Evolutionary conservation across 805 yeast species (phyloP).

Genomic region (Yarrowia sp.): DNA sequence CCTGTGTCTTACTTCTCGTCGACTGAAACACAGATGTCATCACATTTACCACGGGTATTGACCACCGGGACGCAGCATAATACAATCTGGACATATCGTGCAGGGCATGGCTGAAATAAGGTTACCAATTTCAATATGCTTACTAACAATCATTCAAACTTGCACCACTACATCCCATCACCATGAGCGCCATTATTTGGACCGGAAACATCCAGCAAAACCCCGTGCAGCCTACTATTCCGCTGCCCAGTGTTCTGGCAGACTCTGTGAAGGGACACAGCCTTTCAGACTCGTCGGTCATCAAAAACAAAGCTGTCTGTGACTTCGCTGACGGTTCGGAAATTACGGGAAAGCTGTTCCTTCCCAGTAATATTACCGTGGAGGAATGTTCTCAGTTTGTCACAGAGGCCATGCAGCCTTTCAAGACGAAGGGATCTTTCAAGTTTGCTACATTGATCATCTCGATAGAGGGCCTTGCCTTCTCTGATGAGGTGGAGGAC

Average conservation of each 20-base stretch:
- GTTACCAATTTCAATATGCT: constrained; percentile 11
- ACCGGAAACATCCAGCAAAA: constrained; percentile 38
- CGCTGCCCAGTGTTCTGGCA: constrained; percentile 27
- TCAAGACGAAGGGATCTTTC: constrained; percentile 36
- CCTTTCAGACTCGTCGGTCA: constrained; percentile 18
- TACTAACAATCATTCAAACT: constrained; percentile 20
- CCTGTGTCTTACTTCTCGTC: too few relatives aligned
- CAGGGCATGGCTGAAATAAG: not conserved
- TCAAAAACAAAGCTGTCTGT: constrained; percentile 24
- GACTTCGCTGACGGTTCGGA: constrained; percentile 36
- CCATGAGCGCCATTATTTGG: constrained; percentile 38
- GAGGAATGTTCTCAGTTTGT: constrained; percentile 27
- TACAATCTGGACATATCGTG: too few relatives aligned
- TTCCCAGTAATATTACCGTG: constrained; percentile 40
- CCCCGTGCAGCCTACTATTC: constrained; percentile 34
- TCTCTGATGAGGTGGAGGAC: constrained; percentile 46
- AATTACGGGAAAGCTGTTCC: constrained; percentile 43
- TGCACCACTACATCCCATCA: constrained; percentile 8
- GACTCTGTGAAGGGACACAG: constrained; percentile 31
- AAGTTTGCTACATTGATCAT: constrained; percentile 41
- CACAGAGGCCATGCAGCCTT: constrained; percentile 39
- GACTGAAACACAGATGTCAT: too few relatives aligned
- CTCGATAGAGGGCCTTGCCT: constrained; percentile 47
- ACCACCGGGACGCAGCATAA: too few relatives aligned
- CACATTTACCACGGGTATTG: too few relatives aligned